Evolutionary conservation across 192 early-diverging fungal species (phyloP).

Genomic region (Cladochytrium replicatum): DNA sequence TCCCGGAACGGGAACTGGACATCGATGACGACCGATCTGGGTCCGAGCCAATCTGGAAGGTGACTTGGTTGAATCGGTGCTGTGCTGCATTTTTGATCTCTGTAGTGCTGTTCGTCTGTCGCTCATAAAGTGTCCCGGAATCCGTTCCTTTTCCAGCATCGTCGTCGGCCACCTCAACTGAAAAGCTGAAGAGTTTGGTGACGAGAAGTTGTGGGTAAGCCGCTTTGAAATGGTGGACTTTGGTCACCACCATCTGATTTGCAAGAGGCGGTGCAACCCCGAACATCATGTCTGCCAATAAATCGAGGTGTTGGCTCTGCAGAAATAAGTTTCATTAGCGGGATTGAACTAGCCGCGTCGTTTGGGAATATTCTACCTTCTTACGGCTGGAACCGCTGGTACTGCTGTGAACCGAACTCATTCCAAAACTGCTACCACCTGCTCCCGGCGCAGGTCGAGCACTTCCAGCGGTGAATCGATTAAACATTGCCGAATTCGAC

Average conservation of each 20-base stretch:
- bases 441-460: too few relatives aligned
- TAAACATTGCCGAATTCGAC: too few relatives aligned
- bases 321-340: neutral
- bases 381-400: too few relatives aligned
- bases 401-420: too few relatives aligned
- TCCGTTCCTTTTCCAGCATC: too few relatives aligned
- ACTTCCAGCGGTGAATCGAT: too few relatives aligned
- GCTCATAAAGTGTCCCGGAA: too few relatives aligned
- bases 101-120: too few relatives aligned
- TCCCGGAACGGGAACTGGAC: slow-evolving; percentile 8
- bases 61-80: too few relatives aligned
- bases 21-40: slow-evolving; percentile 12
- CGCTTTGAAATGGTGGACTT: slow-evolving; percentile 16
- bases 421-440: too few relatives aligned
- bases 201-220: slow-evolving; percentile 17
- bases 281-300: slow-evolving; percentile 22
- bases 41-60: neutral
- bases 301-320: slow-evolving; percentile 12
- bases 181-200: slow-evolving; percentile 16
- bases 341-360: neutral
- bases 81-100: too few relatives aligned
- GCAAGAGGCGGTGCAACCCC: slow-evolving; percentile 15
- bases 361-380: neutral
- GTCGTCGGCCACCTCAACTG: slow-evolving; percentile 10
- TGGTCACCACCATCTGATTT: slow-evolving; percentile 12